Percentiles rank a stretch among this genome's conserved stretches.
Conservation (phyloP, 1,284 basidiomycete genomes). For the Apiotrichum akiyoshidainum region DNA sequence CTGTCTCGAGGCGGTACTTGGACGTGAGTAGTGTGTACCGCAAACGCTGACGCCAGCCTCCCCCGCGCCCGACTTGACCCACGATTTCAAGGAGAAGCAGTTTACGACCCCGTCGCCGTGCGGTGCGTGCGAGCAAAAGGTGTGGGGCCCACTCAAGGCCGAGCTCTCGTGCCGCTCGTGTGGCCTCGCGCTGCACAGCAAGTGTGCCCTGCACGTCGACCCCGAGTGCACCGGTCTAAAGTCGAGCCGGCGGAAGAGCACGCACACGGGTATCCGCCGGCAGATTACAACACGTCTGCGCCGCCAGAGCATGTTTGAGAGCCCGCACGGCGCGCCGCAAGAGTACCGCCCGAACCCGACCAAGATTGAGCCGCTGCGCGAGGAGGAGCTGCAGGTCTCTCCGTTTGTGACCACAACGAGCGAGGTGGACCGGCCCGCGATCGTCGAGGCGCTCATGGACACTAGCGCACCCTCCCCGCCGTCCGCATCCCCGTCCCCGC, state of each 20-base stretch:
- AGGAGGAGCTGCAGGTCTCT: constrained; percentile 22
- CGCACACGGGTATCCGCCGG: constrained; percentile 10
- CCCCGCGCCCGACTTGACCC: constrained; percentile 18
- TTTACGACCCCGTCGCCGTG: constrained; percentile 20
- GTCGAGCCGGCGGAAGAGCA: constrained; percentile 5
- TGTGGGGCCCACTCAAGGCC: constrained; percentile 20
- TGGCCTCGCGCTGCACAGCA: constrained; percentile 20
- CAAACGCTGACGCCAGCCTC: constrained; percentile 2
- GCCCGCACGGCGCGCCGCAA: constrained; percentile 16
- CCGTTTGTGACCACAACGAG: constrained; percentile 12
- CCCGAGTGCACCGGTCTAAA: constrained; percentile 22
- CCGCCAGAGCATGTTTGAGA: constrained; percentile 11
- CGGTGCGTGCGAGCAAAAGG: constrained; percentile 18
- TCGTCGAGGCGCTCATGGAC: constrained; percentile 9
- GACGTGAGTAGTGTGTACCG: constrained; percentile 7
- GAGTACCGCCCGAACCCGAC: constrained; percentile 2
- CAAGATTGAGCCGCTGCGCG: constrained; percentile 19
- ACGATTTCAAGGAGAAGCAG: constrained; percentile 24
- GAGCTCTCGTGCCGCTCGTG: constrained; percentile 21
- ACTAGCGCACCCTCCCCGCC: no score
- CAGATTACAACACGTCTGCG: constrained; percentile 14
- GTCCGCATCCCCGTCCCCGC: not conserved
- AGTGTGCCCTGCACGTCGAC: constrained; percentile 21
- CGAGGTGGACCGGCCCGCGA: constrained; percentile 16
- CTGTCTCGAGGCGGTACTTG: constrained; percentile 21